Evolutionary conservation across 2,329 filamentous ascomycete genomes (phyloP).

Genomic region (Atkinsonella texensis): DNA sequence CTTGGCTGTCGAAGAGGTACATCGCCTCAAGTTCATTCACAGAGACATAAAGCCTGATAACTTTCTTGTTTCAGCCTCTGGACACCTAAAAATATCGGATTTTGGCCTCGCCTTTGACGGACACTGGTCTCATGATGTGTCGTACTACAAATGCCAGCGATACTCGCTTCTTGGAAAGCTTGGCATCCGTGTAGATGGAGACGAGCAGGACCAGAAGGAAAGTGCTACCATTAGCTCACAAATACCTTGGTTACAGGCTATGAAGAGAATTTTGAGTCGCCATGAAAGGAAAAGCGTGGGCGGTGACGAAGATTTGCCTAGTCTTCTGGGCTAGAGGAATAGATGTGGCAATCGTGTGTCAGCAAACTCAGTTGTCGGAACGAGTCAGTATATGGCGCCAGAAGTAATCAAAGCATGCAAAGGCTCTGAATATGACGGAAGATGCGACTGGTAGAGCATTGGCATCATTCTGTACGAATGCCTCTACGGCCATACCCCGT

Average conservation of each 20-base stretch:
- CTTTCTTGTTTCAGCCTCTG: slow-evolving; percentile 77
- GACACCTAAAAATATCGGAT: slow-evolving; percentile 90
- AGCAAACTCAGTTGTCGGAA: slow-evolving; percentile 81
- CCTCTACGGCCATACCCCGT: slow-evolving; percentile 83
- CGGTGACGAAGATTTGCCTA: slow-evolving; percentile 18
- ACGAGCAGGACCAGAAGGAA: slow-evolving; percentile 55
- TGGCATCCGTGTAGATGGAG: slow-evolving; percentile 61
- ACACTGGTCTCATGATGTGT: slow-evolving; percentile 84
- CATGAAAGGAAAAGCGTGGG: slow-evolving; percentile 20
- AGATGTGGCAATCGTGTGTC: slow-evolving; percentile 55
- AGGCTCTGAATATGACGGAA: slow-evolving; percentile 58
- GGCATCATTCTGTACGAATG: slow-evolving; percentile 93
- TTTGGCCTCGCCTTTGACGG: slow-evolving; percentile 94
- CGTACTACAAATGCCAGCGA: slow-evolving; percentile 74
- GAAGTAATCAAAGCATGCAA: slow-evolving; percentile 59
- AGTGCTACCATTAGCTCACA: slow-evolving; percentile 24
- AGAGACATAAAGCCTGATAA: slow-evolving; percentile 97
- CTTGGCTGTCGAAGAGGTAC: slow-evolving; percentile 83
- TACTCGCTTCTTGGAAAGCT: slow-evolving; percentile 68
- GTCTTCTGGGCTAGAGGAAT: slow-evolving; percentile 58
- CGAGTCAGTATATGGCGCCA: slow-evolving; percentile 96
- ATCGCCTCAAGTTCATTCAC: slow-evolving; percentile 82
- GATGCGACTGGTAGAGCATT: slow-evolving; percentile 96
- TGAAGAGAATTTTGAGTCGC: slow-evolving; percentile 19
- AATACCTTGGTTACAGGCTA: slow-evolving; percentile 19